Evolutionary conservation across 116 monocot species (phyloP).

Genomic region (Phalaenopsis hybrid): DNA sequence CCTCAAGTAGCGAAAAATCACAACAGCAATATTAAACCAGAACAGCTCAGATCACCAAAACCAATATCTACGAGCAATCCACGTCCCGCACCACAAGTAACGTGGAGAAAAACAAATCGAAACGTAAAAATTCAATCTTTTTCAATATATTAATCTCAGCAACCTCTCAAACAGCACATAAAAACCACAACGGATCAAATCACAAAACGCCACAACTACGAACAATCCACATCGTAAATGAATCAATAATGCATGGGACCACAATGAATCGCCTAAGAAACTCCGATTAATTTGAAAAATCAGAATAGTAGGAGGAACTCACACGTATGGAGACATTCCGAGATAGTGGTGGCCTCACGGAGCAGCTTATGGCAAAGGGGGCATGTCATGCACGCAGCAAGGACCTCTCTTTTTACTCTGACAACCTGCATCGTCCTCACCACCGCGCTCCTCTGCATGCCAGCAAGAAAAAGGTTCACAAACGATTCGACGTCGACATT

Average conservation of each 20-base stretch:
- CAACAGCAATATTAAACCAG: neutral
- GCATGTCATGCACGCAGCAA: conserved; percentile 72
- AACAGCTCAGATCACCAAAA: conserved; percentile 1
- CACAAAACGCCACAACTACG: neutral
- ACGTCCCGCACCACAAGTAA: neutral
- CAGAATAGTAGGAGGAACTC: conserved; percentile 15
- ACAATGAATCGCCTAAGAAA: neutral
- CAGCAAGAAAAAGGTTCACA: neutral
- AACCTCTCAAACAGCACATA: neutral
- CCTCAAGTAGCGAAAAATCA: neutral
- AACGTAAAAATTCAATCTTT: neutral
- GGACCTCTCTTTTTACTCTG: conserved; percentile 53
- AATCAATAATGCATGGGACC: neutral
- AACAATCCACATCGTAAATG: neutral
- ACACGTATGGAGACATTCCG: conserved; percentile 97
- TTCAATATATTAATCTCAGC: too few species aligned
- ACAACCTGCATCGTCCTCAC: conserved; percentile 28
- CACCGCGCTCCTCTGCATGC: conserved; percentile 8
- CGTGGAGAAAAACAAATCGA: neutral
- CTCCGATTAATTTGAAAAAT: neutral
- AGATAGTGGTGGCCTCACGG: conserved; percentile 89
- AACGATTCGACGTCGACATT: neutral
- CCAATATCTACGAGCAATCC: neutral
- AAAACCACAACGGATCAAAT: neutral
- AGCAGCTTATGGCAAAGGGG: conserved; percentile 81